These are phyloP conservation scores for Sugiyamaella castrensis DNA, from an alignment of 1,139 yeast species.

Conservation along the genomic window DNA sequence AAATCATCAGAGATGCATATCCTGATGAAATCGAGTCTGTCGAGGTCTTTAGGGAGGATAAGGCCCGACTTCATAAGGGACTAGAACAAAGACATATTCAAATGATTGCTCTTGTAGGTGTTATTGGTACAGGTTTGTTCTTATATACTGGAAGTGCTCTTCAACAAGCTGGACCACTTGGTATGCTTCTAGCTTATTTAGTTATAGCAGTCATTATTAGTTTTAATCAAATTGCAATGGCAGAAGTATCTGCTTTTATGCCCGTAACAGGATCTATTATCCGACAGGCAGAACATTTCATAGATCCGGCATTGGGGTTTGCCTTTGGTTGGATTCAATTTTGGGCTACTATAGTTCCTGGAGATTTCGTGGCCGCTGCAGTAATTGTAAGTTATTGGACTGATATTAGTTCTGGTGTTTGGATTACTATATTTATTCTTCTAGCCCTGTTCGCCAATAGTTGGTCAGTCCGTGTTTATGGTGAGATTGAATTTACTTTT, in stretches of 20 bases:
- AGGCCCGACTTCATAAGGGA: constrained; percentile 18
- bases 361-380: constrained; percentile 75
- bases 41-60: not conserved
- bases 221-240: constrained; percentile 74
- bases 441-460: constrained; percentile 53
- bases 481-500: constrained; percentile 65
- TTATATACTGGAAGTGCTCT: constrained; percentile 77
- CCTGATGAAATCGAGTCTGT: not conserved
- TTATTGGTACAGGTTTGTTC: constrained; percentile 75
- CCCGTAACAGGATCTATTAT: constrained; percentile 80
- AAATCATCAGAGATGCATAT: not conserved
- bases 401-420: constrained; percentile 44
- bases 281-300: constrained; percentile 63
- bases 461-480: constrained; percentile 68
- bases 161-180: constrained; percentile 72
- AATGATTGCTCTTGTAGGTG: constrained; percentile 83
- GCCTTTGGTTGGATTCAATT: constrained; percentile 73
- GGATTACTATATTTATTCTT: constrained; percentile 61
- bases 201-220: constrained; percentile 69
- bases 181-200: constrained; percentile 67
- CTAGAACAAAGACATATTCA: constrained; percentile 52
- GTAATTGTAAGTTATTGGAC: constrained; percentile 65
- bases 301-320: constrained; percentile 78
- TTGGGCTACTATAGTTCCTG: constrained; percentile 70
- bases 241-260: constrained; percentile 79